A percentile compares a stretch with the other conserved stretches of the same genome.
Evolutionary conservation across 768 basidiomycete genomes (phyloP).

Genomic region (Rhizopogon salebrosus): DNA sequence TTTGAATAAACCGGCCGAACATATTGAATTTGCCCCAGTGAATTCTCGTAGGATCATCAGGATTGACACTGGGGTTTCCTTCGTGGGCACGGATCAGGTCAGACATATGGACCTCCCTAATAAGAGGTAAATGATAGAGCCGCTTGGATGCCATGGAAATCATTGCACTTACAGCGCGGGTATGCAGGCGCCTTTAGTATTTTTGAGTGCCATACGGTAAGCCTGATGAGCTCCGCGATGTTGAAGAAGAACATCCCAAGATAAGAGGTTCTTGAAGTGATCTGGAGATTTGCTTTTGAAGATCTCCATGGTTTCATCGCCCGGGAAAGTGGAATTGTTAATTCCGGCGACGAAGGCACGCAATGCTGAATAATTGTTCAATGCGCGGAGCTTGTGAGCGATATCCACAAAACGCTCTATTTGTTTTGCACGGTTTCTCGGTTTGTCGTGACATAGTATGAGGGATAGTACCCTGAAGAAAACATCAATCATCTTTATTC

Average conservation of each 20-base stretch:
- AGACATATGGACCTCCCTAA: slow-evolving; percentile 84
- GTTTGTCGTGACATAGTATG: slow-evolving; percentile 82
- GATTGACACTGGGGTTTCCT: slow-evolving; percentile 70
- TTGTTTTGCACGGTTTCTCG: slow-evolving; percentile 68
- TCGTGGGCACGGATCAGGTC: slow-evolving; percentile 86
- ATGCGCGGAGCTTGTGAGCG: slow-evolving; percentile 67
- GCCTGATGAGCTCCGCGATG: slow-evolving; percentile 78
- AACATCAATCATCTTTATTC: slow-evolving; percentile 6
- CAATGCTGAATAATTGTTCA: slow-evolving; percentile 91
- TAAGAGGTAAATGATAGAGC: slow-evolving; percentile 9
- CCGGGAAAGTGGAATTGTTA: slow-evolving; percentile 74
- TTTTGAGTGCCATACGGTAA: slow-evolving; percentile 86
- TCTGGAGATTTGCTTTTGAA: slow-evolving; percentile 66
- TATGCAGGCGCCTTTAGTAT: slow-evolving; percentile 82
- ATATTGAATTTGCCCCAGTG: slow-evolving; percentile 97
- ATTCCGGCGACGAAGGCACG: slow-evolving; percentile 94
- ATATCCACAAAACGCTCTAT: slow-evolving; percentile 89
- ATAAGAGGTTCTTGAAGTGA: slow-evolving; percentile 70
- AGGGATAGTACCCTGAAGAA: slow-evolving; percentile 77
- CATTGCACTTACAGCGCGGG: slow-evolving; percentile 63
- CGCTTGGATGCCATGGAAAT: not conserved
- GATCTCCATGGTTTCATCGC: slow-evolving; percentile 70
- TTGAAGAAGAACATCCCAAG: slow-evolving; percentile 81
- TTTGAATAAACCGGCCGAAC: slow-evolving; percentile 82
- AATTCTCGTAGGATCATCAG: slow-evolving; percentile 63